Evolutionary conservation across 345 rosid species (phyloP), one percentile per base, ranked within the genome.

Genomic region (Citrus australasica): DNA sequence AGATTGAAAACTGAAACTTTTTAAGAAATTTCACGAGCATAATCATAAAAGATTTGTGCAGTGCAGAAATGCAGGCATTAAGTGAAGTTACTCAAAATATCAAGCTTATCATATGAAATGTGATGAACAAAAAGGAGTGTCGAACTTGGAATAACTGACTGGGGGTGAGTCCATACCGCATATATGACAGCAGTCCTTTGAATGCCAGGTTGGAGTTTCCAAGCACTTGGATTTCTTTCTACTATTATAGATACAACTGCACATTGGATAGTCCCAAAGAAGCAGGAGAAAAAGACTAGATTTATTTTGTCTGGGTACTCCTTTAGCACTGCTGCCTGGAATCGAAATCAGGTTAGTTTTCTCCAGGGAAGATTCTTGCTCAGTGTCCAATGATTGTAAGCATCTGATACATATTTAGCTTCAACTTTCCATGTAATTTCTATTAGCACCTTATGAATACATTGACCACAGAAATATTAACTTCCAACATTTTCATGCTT

Each of bases 221-320:
- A 77, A 56, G 79, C 25, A 11, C 22, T 58, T 68, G 67, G 30
- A 37, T 77, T 22, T 77, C 74, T 67, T 56, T 77, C 79, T 38
- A 25, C 66, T 13, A 77, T 25, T 40, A 77, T 33, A 56, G 79
- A 77, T 35, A 77, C 67, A 56, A 58, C 25, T 24, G 79, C 74
- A 67, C 79, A 77, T 58, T 77, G 79, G 30, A 77, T 55, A 17
- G 79, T 77, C 56, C 79, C 79, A 13, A 77, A 77, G 27, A 56
- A 67, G 67, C 73, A 67, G 58, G 73, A 67, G 65, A 77, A 77
- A 58, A 77, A 68, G 42, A 77, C 74, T 38, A 77, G 66, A 66
- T 63, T 58, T 48, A 77, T 35, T 56, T 77, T 77, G 32, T 67
- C 79, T 16, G 73, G 30, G 33, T 68, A 68, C 79, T 77, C 73